These are phyloP conservation scores for Lentinula sp. DNA, from an alignment of 768 basidiomycete species.

Conservation along the genomic window DNA sequence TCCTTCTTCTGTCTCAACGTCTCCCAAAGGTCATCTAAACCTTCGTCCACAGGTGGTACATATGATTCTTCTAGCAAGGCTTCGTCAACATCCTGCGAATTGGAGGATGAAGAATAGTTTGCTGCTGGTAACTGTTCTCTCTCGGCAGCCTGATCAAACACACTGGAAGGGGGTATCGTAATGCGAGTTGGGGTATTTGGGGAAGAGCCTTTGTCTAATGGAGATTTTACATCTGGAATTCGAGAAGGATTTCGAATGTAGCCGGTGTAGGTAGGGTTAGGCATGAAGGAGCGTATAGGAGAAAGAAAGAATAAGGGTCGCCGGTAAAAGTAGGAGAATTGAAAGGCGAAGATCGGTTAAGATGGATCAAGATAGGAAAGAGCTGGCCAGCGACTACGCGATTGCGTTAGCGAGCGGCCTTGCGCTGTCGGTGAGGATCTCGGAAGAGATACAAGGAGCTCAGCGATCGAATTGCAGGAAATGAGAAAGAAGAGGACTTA, in stretches of 20 bases:
- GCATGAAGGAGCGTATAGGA: constrained; percentile 8
- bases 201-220: constrained; percentile 2
- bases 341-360: constrained; percentile 12
- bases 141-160: not conserved
- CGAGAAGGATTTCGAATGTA: constrained; percentile 8
- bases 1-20: constrained; percentile 61
- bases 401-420: constrained; percentile 16
- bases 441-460: not conserved
- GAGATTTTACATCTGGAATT: not conserved
- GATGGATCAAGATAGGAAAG: constrained; percentile 8
- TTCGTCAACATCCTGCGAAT: constrained; percentile 18
- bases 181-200: constrained; percentile 10
- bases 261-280: constrained; percentile 7
- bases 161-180: constrained; percentile 10
- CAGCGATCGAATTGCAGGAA: constrained; percentile 9
- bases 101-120: constrained; percentile 14
- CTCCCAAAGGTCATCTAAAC: constrained; percentile 61
- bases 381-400: not conserved
- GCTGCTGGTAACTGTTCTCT: constrained; percentile 6
- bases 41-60: constrained; percentile 33
- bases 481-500: constrained; percentile 9
- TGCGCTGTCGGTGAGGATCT: constrained; percentile 37
- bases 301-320: constrained; percentile 7
- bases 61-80: constrained; percentile 36
- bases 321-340: constrained; percentile 4